A percentile compares a stretch with the other conserved stretches of the same genome.
phyloP scores from a whole-genome alignment of 2,329 filamentous ascomycete species.

The Albophoma yamanashiensis region DNA sequence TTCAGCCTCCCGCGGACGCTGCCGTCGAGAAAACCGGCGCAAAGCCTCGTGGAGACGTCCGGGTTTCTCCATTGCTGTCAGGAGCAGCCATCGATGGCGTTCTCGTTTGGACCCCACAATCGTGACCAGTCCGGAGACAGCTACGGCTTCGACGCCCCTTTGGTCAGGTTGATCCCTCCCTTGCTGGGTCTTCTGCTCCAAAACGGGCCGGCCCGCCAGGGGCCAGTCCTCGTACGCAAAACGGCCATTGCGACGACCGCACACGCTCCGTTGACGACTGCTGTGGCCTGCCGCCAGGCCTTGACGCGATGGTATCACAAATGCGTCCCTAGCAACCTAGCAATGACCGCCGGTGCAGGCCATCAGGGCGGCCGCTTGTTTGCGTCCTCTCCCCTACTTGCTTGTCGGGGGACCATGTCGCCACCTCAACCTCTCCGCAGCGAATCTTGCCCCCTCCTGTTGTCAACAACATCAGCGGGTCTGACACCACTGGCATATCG shows the following conservation, averaged over 20 bases:
- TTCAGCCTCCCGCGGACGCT: not conserved
- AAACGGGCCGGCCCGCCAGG: slow-evolving; percentile 1
- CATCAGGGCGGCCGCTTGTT: not conserved
- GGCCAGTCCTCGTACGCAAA: not conserved
- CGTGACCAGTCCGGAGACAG: not conserved
- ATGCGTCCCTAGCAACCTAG: not conserved
- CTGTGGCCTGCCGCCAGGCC: not conserved
- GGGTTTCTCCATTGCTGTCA: not conserved
- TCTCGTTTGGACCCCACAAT: not conserved
- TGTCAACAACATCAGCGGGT: not conserved
- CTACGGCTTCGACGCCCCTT: not conserved
- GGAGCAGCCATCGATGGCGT: not conserved
- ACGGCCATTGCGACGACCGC: not conserved
- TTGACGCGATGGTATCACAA: not conserved
- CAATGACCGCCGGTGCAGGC: not conserved
- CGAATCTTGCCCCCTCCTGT: not conserved
- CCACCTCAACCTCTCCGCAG: not conserved
- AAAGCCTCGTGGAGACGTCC: not conserved
- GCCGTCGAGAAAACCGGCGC: not conserved
- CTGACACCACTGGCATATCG: not conserved
- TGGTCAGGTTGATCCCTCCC: not conserved
- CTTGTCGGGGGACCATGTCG: not conserved
- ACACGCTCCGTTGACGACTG: not conserved
- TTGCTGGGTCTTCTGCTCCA: not conserved
- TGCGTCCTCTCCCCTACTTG: not conserved